Conservation (phyloP, 768 basidiomycete genomes). For the Fomitopsis pulvina region DNA sequence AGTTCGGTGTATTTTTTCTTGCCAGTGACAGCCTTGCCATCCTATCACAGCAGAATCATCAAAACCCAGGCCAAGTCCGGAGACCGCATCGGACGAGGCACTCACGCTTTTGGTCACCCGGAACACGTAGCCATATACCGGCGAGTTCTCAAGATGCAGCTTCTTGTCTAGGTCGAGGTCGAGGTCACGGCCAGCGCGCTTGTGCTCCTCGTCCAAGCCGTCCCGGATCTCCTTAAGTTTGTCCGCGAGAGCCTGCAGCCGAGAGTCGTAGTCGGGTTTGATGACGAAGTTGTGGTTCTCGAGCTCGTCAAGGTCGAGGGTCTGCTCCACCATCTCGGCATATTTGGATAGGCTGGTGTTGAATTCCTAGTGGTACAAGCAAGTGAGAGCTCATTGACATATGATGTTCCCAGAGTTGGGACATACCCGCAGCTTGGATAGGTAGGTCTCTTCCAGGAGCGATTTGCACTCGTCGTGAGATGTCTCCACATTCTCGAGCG, state of each 20-base stretch:
- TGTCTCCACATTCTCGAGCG: constrained; percentile 45
- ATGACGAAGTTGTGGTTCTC: constrained; percentile 86
- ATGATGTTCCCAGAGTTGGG: too few species aligned
- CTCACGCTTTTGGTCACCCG: constrained; percentile 84
- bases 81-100: constrained; percentile 1
- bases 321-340: constrained; percentile 91
- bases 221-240: constrained; percentile 69
- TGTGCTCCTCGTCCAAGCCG: constrained; percentile 78
- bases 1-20: constrained; percentile 74
- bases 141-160: constrained; percentile 88
- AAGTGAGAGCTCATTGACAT: background rate
- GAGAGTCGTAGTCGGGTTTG: constrained; percentile 83
- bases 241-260: constrained; percentile 60
- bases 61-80: background rate
- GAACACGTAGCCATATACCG: constrained; percentile 88
- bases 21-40: constrained; percentile 61
- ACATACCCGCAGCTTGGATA: constrained; percentile 52
- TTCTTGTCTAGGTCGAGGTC: constrained; percentile 89
- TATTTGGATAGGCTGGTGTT: constrained; percentile 65
- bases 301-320: constrained; percentile 84
- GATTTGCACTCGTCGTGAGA: constrained; percentile 38
- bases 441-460: constrained; percentile 65
- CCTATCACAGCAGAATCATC: constrained; percentile 38
- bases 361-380: constrained; percentile 41
- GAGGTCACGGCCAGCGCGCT: constrained; percentile 58